Evolutionary conservation across 192 early-diverging fungal genomes (phyloP).

Genomic region (Rhizophagus clarus): DNA sequence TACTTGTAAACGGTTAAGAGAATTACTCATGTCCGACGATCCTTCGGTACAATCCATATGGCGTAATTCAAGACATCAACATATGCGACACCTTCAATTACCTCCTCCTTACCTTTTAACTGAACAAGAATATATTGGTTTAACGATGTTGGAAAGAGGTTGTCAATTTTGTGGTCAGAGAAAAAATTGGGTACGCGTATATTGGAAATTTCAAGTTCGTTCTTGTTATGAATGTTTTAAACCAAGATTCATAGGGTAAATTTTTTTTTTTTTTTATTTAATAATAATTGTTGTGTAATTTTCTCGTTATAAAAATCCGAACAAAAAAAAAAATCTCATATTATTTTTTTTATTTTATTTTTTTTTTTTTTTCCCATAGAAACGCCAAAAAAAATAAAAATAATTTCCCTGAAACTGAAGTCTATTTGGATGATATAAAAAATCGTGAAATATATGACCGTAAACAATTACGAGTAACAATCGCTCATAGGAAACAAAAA

Average conservation of each 20-base stretch:
- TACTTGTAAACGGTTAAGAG: neutral
- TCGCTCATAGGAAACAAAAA: neutral
- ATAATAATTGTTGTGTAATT: no score
- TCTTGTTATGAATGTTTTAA: conserved; percentile 5
- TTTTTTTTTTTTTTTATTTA: neutral
- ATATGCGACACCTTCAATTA: neutral
- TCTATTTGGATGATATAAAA: neutral
- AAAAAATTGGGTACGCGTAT: neutral
- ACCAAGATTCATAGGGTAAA: conserved; percentile 1
- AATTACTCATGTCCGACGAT: neutral
- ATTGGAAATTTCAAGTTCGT: neutral
- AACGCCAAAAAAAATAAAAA: neutral
- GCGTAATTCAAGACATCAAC: neutral
- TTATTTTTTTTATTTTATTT: neutral
- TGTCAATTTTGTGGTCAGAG: conserved; percentile 6
- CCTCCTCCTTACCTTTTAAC: conserved; percentile 8
- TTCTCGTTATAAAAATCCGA: no score
- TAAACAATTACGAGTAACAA: neutral
- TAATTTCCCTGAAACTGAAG: neutral
- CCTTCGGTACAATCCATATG: neutral
- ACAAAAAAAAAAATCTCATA: neutral
- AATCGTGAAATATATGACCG: neutral
- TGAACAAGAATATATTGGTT: conserved; percentile 7
- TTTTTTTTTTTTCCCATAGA: neutral
- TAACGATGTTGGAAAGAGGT: neutral